Evolutionary conservation across 495 filamentous ascomycete species (phyloP), one percentile per base, ranked within the genome.

Genomic region (Apodospora peruviana): DNA sequence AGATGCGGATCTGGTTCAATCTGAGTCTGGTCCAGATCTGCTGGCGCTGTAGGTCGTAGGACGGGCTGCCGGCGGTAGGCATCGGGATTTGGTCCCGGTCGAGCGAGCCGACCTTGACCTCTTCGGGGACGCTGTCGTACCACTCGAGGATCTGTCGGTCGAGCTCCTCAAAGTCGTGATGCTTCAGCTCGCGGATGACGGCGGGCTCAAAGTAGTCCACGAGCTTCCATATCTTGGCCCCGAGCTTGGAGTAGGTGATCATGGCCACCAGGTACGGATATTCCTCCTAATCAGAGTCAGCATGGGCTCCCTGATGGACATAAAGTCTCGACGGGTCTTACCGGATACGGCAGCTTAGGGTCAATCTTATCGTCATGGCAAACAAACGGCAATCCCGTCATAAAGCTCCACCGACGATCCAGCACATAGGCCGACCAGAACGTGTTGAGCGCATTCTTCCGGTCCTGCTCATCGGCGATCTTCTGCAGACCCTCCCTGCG

Each of bases 291-390:
- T 20, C 19, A 8, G 23, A 5, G 37, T 35, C 14, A 36, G 44
- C 18, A 37, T 2, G 5, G 7, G 8, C 10, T 43, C 22, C 9
- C 22, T 14, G 11, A 43, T 7, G 11, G 16, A 35, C 2, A 2
- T 10, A n/a, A 35, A 35, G n/a, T n/a, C n/a, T n/a, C n/a, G n/a
- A n/a, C n/a, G n/a, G n/a, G n/a, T n/a, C 84, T 74, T 71, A 90
- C 88, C 27, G 88, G 89, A 52, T 84, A 83, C 3, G 85, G 86
- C 25, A 94, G 62, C 40, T 76, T 79, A 0, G 86, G 82, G 53
- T 95, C 89, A 48, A 95, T 86, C 66, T 91, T 88, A 36, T 85
- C 78, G 56, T 95, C 89, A 52, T 88, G 85, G 35, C 89, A 76
- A 10, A 84, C 83, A 67, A 88, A 93, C 0, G 88, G 87, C 61